These are phyloP conservation scores for Ambrosiella cleistominuta DNA, from an alignment of 2,329 filamentous ascomycete genomes.

Conservation along the genomic window DNA sequence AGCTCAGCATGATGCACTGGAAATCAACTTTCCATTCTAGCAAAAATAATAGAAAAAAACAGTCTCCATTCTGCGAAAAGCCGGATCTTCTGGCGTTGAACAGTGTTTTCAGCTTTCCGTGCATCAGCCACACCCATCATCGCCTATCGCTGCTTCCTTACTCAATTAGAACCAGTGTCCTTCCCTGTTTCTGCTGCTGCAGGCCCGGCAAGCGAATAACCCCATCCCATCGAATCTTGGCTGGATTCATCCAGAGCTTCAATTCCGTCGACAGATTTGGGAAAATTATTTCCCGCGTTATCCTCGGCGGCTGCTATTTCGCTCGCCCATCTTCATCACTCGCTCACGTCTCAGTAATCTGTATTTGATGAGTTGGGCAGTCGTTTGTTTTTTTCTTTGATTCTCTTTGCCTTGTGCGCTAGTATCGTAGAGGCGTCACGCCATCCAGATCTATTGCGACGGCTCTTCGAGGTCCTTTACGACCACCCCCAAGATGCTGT, in stretches of 20 bases:
- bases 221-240: background rate
- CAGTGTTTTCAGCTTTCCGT: background rate
- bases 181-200: background rate
- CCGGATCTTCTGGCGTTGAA: background rate
- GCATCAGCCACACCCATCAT: background rate
- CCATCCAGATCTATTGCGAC: no score
- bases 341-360: background rate
- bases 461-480: background rate
- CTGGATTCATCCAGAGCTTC: no score
- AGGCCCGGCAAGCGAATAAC: background rate
- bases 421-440: no score
- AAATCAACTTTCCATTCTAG: no score
- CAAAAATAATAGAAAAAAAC: no score
- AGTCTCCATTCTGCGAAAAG: no score
- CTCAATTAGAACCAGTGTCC: background rate
- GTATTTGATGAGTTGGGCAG: no score
- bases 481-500: slow-evolving; percentile 9
- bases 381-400: no score
- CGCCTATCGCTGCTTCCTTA: background rate
- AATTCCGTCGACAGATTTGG: background rate
- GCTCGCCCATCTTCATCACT: background rate
- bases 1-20: no score
- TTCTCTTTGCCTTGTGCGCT: no score
- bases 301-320: background rate
- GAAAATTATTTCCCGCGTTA: background rate